Evolutionary conservation across 371 early-diverging fungal genomes (phyloP).

Genomic region (Amoeboaphelidium protococcarum): DNA sequence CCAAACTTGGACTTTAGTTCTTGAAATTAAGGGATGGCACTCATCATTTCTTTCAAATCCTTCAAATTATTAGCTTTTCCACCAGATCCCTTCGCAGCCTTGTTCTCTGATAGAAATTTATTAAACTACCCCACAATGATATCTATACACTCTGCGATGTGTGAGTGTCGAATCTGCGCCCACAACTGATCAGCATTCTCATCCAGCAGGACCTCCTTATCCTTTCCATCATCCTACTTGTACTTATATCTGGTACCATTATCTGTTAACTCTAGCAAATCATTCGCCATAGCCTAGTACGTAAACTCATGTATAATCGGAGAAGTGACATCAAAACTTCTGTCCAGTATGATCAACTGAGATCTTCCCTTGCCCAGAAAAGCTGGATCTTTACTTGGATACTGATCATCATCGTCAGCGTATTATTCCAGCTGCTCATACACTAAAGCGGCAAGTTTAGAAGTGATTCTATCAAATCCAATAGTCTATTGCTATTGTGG

Average conservation of each 20-base stretch:
- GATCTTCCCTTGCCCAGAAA: conserved; percentile 17
- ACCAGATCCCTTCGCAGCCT: conserved; percentile 15
- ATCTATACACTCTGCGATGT: conserved; percentile 69
- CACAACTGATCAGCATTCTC: conserved; percentile 26
- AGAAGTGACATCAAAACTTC: conserved; percentile 53
- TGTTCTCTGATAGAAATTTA: conserved; percentile 34
- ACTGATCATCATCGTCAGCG: conserved; percentile 22
- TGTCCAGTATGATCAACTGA: conserved; percentile 57
- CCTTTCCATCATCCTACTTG: background rate
- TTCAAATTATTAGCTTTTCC: conserved; percentile 30
- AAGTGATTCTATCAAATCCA: conserved; percentile 8
- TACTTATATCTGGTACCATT: conserved; percentile 15
- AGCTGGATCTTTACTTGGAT: conserved; percentile 19
- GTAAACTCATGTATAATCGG: conserved; percentile 81
- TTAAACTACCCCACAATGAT: conserved; percentile 52
- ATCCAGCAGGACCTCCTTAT: conserved; percentile 4
- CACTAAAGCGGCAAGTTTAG: conserved; percentile 21
- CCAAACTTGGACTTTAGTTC: conserved; percentile 70
- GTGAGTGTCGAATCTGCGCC: conserved; percentile 50
- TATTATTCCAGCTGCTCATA: conserved; percentile 29
- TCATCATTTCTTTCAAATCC: conserved; percentile 64
- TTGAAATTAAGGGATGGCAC: conserved; percentile 72
- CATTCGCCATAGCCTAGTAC: conserved; percentile 77
- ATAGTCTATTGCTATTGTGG: conserved; percentile 21
- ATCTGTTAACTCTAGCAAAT: conserved; percentile 45